These are phyloP conservation scores for Aspergillus unguis DNA, from an alignment of 2,329 filamentous ascomycete species.

Conservation along the genomic window DNA sequence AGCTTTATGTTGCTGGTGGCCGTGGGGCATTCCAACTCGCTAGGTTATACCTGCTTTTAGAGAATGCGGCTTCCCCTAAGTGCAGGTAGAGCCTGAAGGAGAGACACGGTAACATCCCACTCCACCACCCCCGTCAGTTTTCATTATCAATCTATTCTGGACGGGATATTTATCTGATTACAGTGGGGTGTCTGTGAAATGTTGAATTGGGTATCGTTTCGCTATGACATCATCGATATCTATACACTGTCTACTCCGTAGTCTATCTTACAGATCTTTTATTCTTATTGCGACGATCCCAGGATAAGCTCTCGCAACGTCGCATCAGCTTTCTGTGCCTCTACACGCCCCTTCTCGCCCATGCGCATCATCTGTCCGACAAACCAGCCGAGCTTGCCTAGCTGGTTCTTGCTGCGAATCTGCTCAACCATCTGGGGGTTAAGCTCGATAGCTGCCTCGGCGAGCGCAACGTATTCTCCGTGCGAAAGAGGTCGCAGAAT, in stretches of 20 bases:
- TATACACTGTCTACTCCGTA: neutral
- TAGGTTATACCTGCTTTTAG: constrained; percentile 46
- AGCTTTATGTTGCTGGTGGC: constrained; percentile 15
- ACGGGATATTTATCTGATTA: neutral
- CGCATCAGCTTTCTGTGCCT: constrained; percentile 57
- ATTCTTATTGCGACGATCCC: neutral
- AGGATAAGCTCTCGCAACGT: constrained; percentile 51
- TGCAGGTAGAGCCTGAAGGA: constrained; percentile 42
- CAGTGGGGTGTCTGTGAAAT: too few relatives aligned
- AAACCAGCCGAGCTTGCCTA: constrained; percentile 65
- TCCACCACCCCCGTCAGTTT: constrained; percentile 24
- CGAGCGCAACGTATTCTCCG: constrained; percentile 55
- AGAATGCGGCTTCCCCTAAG: constrained; percentile 46
- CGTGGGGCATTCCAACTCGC: constrained; percentile 21
- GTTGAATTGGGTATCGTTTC: neutral
- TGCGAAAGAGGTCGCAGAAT: constrained; percentile 53
- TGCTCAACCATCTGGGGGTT: constrained; percentile 58
- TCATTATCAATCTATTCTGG: constrained; percentile 23
- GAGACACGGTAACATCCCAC: constrained; percentile 30
- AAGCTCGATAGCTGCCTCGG: constrained; percentile 50
- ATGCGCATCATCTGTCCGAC: constrained; percentile 66
- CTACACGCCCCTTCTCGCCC: constrained; percentile 59
- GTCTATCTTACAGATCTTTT: constrained; percentile 1
- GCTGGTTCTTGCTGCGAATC: constrained; percentile 57
- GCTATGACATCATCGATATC: constrained; percentile 6